A percentile compares a stretch with the other conserved stretches of the same genome.
Evolutionary conservation across 352 stramenopile species (phyloP).

Genomic region (Pythium phragmitis): DNA sequence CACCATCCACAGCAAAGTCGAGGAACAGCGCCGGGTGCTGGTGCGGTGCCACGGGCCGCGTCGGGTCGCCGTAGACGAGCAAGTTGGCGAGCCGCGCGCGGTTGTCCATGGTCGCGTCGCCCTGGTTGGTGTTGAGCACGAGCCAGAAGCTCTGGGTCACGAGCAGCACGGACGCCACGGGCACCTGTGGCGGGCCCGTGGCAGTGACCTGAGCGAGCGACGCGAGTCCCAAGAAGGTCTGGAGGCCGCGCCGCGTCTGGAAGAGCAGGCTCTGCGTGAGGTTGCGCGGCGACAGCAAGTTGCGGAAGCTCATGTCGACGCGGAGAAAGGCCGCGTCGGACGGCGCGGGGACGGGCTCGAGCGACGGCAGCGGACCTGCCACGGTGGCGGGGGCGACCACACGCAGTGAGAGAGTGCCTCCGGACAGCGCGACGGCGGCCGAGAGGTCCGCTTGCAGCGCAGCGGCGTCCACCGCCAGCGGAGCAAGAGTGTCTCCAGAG

Average conservation of each 20-base stretch:
- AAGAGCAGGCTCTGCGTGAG: constrained; percentile 41
- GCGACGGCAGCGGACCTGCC: neutral
- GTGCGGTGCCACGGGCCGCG: constrained; percentile 18
- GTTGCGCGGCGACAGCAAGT: constrained; percentile 36
- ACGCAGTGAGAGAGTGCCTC: neutral
- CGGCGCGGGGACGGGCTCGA: constrained; percentile 3
- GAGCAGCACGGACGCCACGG: constrained; percentile 34
- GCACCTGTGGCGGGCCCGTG: constrained; percentile 27
- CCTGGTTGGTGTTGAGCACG: constrained; percentile 23
- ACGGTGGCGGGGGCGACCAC: neutral
- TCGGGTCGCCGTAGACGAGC: constrained; percentile 46
- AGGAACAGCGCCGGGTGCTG: constrained; percentile 33
- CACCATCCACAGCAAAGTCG: constrained; percentile 33
- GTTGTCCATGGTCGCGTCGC: constrained; percentile 16
- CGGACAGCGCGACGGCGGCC: neutral
- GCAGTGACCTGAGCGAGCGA: constrained; percentile 30
- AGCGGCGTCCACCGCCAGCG: neutral
- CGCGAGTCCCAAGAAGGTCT: constrained; percentile 36
- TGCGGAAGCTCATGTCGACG: constrained; percentile 43
- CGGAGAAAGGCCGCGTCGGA: constrained; percentile 32
- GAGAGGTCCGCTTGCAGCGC: constrained; percentile 5
- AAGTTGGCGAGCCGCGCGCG: constrained; percentile 40
- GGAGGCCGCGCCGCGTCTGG: constrained; percentile 45
- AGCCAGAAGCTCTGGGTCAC: constrained; percentile 48
- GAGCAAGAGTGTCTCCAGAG: too few relatives aligned